Percentiles rank a stretch among this genome's conserved stretches.
phyloP scores from a whole-genome alignment of 345 rosid genomes.

The Hibiscus tridactylites region DNA sequence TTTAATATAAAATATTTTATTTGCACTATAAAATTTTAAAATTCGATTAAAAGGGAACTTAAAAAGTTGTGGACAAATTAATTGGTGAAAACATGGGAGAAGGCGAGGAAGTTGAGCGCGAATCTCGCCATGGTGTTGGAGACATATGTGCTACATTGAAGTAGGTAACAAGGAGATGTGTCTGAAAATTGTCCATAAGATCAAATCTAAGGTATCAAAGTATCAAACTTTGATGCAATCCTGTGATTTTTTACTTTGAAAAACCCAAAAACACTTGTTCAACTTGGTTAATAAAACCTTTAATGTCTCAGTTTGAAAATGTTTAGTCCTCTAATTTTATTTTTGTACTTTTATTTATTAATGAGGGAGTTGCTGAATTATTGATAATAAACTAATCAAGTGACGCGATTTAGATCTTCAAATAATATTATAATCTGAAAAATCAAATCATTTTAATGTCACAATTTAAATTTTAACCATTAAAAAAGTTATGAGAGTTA shows the following conservation, averaged over 20 bases:
- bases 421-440: no score
- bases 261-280: background rate
- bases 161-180: background rate
- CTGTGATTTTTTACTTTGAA: background rate
- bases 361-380: no score
- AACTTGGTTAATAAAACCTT: background rate
- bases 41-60: background rate
- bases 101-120: slow-evolving; percentile 2
- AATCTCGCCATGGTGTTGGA: slow-evolving; percentile 11
- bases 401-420: no score
- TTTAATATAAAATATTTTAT: no score
- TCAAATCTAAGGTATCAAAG: background rate
- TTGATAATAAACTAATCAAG: no score
- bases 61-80: background rate
- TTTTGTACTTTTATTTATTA: background rate
- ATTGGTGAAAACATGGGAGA: background rate
- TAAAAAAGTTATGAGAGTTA: no score
- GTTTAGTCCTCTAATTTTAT: background rate
- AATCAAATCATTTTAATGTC: no score
- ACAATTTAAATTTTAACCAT: no score
- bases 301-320: background rate
- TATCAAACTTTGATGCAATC: background rate
- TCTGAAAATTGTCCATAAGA: background rate
- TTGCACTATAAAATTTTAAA: background rate
- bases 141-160: background rate